Base-by-base conservation (phyloP, 768 basidiomycete genomes). In the Boletus eberwhitei region DNA sequence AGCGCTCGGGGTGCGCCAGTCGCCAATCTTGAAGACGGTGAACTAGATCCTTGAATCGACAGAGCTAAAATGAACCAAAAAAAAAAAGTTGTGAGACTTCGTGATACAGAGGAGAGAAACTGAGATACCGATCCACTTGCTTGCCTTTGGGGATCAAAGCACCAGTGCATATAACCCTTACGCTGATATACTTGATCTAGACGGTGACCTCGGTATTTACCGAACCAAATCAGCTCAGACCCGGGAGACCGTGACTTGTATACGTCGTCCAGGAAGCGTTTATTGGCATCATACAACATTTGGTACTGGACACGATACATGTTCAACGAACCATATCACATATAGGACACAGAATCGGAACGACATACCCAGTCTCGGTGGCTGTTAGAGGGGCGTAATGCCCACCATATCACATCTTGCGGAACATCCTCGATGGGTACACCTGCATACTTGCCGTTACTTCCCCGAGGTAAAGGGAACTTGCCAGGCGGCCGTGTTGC, bases 221-320 rank as follows among this genome's bases (percentile, higher is more conserved):
- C 55, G 11, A 64, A 66, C 62, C 58, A 66, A 21, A 69, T 58
- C 3, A 4, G 37, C 7, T 59, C 62, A 12, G 61, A 69, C 1
- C 64, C 67, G 8, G 62, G 67, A 5, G 67, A 68, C 32, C 59
- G 55, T 7, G 36, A 50, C 14, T 31, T 21, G 41, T 61, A 64
- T 4, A 41, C 5, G 1, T 52, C 35, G 8, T 64, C 64, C 24
- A 69, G 53, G 35, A 58, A 50, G 6, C 52, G 50, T 12, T 40
- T 38, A 11, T 59, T 62, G 1, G 59, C 56, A 2, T 64, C 48
- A 8, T 56, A 54, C 38, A 69, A 21, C 0, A 41, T 17, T n/a
- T 49, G 31, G 39, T 68, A 55, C 66, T 64, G 19, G 19, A 21
- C 8, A 44, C 8, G 4, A 22, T 7, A n/a, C 14, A 31, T 17